These are phyloP conservation scores for Aechmea fasciata DNA, from an alignment of 176 grass and related monocot species.

Conservation along the genomic window DNA sequence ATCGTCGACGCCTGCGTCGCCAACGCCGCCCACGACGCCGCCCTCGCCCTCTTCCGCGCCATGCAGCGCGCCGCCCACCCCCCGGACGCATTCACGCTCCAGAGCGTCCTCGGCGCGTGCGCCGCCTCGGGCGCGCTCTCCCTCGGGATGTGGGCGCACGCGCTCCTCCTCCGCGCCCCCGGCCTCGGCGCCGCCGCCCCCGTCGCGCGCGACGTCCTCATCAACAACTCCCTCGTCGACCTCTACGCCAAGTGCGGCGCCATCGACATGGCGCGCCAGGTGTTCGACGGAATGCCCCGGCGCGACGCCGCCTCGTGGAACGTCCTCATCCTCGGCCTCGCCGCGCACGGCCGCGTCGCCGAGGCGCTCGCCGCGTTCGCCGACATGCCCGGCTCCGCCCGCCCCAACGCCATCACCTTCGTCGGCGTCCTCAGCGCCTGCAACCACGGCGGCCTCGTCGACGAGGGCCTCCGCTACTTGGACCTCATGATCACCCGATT, in stretches of 20 bases:
- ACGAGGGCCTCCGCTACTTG: constrained; percentile 48
- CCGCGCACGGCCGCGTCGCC: constrained; percentile 43
- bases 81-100: constrained; percentile 64
- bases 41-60: constrained; percentile 48
- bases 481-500: constrained; percentile 36
- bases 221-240: constrained; percentile 81
- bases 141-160: constrained; percentile 70
- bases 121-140: constrained; percentile 43
- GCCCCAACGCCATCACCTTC: constrained; percentile 67
- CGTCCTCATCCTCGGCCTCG: constrained; percentile 63
- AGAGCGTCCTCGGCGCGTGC: constrained; percentile 75
- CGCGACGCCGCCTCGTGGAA: constrained; percentile 75
- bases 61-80: constrained; percentile 43
- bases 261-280: constrained; percentile 37
- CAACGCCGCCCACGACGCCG: constrained; percentile 55
- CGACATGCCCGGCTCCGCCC: constrained; percentile 24
- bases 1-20: constrained; percentile 47
- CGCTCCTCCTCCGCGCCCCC: constrained; percentile 44
- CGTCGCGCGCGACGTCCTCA: constrained; percentile 50
- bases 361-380: constrained; percentile 47
- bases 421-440: constrained; percentile 59
- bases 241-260: constrained; percentile 73
- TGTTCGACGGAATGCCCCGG: constrained; percentile 64
- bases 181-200: constrained; percentile 28
- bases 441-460: constrained; percentile 59